Evolutionary conservation across 257 asterid genomes (phyloP), one percentile per base, ranked within the genome.

Genomic region (Solanum clarkiae): DNA sequence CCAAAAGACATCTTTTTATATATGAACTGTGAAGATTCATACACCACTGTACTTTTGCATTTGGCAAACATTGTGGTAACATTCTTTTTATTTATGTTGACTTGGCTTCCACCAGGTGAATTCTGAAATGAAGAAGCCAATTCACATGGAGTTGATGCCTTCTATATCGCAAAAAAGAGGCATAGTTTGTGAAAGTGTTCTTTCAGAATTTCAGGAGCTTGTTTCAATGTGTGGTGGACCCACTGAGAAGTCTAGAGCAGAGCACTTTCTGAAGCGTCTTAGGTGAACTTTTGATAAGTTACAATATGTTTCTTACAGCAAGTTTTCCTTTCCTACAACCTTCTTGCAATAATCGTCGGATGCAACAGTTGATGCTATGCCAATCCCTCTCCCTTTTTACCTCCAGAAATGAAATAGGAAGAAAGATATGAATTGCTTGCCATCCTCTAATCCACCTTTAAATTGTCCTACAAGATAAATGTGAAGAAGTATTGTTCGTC

Each of bases 201-300:
- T 45, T 84, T 87, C 91, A 56, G 99, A 96, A 89, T 94, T 94
- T 86, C 91, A 91, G 90, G 94, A 93, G 92, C 94, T 96, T 86
- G 87, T 96, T 85, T 87, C 93, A 87, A 94, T 94, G 95, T 94
- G 93, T 74, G 98, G 98, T 66, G 99, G 99, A 85, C 92, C 96
- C 69, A 94, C 89, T 79, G 98, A 96, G 90, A 96, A 92, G 89
- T 71, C 88, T 84, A 91, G 99, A 87, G 94, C 98, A 63, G 85
- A 88, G 84, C 90, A 88, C 89, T 65, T 95, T 88, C 89, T 94
- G 90, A 91, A 93, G 84, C 89, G 89, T 87, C 92, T 96, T 88
- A 93, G 89, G 99, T 95, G 89, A 93, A 95, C 86, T 40, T 53
- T 44, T 84, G 22, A 84, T 53, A 53, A 32, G 55, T 69, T 68